These are phyloP conservation scores for Solanum chaucha DNA, from an alignment of 257 asterid species.

Conservation along the genomic window DNA sequence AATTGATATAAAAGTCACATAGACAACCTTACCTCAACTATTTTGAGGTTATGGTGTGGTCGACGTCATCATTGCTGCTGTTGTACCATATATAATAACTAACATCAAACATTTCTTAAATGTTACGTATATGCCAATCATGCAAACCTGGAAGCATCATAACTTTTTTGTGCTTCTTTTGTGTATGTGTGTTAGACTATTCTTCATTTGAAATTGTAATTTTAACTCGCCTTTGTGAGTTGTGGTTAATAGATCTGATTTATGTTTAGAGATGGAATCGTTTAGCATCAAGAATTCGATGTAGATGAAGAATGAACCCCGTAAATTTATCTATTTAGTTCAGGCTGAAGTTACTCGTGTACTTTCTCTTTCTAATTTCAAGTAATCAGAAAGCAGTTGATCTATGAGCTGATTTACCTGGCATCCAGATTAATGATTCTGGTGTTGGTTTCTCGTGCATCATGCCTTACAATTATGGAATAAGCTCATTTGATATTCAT, in stretches of 20 bases:
- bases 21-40: not conserved
- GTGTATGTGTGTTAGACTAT: not conserved
- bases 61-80: not conserved
- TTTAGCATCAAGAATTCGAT: not conserved
- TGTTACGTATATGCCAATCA: not conserved
- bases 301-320: not conserved
- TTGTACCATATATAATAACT: not conserved
- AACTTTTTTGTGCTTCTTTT: not conserved
- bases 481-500: not conserved
- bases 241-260: not conserved
- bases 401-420: not conserved
- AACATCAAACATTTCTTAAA: not conserved
- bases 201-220: not conserved
- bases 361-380: not conserved
- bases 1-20: not conserved
- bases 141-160: not conserved
- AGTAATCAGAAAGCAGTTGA: not conserved
- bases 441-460: not conserved
- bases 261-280: not conserved
- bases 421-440: not conserved
- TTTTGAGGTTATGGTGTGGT: not conserved
- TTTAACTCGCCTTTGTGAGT: not conserved
- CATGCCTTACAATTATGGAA: not conserved
- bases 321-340: not conserved
- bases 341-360: not conserved